A percentile compares a stretch with the other conserved stretches of the same genome.
phyloP scores from a whole-genome alignment of 2,329 filamentous ascomycete species.

The Diaporthe australafricana region DNA sequence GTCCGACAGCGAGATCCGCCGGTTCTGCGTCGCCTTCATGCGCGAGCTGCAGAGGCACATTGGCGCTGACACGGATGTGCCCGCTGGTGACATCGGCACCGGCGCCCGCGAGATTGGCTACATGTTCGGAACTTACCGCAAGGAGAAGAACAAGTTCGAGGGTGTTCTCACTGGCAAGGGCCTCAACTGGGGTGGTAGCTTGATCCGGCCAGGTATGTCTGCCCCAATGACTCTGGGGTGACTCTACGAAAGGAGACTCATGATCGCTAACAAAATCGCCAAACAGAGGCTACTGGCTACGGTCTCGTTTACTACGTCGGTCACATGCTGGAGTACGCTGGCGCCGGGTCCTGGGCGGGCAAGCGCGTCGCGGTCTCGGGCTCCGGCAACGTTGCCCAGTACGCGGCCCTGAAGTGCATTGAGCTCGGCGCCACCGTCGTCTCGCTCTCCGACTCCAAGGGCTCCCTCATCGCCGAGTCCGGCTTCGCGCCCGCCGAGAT shows the following conservation, averaged over 20 bases:
- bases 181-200: conserved; percentile 87
- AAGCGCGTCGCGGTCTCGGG: conserved; percentile 97
- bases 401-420: conserved; percentile 94
- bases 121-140: conserved; percentile 94
- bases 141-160: conserved; percentile 90
- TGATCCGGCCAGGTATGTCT: conserved; percentile 80
- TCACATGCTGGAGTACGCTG: conserved; percentile 94
- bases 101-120: conserved; percentile 92
- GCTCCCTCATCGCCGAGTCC: conserved; percentile 80
- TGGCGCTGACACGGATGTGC: conserved; percentile 94
- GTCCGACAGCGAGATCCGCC: conserved; percentile 95
- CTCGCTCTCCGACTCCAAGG: conserved; percentile 93
- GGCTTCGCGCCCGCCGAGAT: conserved; percentile 85
- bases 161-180: conserved; percentile 98
- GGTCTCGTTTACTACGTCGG: conserved; percentile 96
- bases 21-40: conserved; percentile 98
- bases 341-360: conserved; percentile 85
- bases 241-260: background rate
- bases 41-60: conserved; percentile 95
- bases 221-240: background rate
- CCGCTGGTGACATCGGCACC: conserved; percentile 96
- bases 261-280: conserved; percentile 21
- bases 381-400: conserved; percentile 98
- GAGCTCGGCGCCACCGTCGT: conserved; percentile 94
- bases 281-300: conserved; percentile 89